A percentile compares a stretch with the other conserved stretches of the same genome.
Evolutionary conservation across 805 yeast genomes (phyloP).

Genomic region (Metschnikowia sp.): DNA sequence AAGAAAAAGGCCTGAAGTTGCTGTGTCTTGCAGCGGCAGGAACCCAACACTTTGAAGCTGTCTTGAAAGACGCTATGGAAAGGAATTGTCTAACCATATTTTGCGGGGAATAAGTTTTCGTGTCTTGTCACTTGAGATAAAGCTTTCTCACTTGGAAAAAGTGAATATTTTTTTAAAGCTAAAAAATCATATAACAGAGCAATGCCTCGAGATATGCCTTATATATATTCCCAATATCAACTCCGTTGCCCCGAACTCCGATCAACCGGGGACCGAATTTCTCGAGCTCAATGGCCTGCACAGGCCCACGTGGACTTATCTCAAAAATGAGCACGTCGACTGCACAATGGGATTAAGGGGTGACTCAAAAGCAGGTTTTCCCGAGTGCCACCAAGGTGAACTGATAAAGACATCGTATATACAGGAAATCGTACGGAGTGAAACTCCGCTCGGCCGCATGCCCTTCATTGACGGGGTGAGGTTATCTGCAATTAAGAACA

Average conservation of each 20-base stretch:
- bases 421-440: too few relatives aligned
- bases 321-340: background rate
- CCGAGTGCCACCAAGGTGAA: background rate
- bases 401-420: background rate
- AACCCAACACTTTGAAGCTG: conserved; percentile 44
- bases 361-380: conserved; percentile 1
- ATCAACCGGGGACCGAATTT: conserved; percentile 7
- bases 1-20: conserved; percentile 31
- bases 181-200: background rate
- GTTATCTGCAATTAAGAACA: too few relatives aligned
- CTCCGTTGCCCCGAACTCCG: conserved; percentile 19
- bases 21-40: conserved; percentile 14
- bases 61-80: conserved; percentile 34
- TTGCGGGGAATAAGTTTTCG: background rate
- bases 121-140: background rate
- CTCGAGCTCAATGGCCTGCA: background rate
- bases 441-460: too few relatives aligned
- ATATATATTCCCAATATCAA: background rate
- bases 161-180: background rate
- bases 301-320: too few relatives aligned
- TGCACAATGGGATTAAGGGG: background rate
- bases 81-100: conserved; percentile 29
- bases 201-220: too few relatives aligned
- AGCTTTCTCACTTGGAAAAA: background rate
- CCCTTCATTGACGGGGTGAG: background rate